phyloP scores from a whole-genome alignment of 2,329 filamentous ascomycete genomes.

The Chaetoscypha palmicola region DNA sequence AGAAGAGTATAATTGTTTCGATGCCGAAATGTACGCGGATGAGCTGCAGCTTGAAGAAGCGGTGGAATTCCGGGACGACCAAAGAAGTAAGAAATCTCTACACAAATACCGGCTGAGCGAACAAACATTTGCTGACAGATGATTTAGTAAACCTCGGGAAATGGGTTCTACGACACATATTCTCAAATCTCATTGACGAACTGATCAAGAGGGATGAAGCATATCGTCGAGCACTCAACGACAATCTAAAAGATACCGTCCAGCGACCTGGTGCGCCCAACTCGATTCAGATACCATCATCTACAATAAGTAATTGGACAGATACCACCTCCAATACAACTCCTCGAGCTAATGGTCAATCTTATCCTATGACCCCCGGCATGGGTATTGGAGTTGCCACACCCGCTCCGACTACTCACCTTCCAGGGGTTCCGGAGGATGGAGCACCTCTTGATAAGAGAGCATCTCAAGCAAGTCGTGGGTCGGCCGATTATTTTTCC shows the following conservation, averaged over 20 bases:
- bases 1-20: constrained; percentile 93
- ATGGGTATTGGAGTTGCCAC: constrained; percentile 73
- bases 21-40: constrained; percentile 95
- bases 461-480: constrained; percentile 48
- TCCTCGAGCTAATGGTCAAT: constrained; percentile 58
- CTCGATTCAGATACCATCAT: constrained; percentile 51
- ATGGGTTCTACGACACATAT: constrained; percentile 91
- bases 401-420: constrained; percentile 39
- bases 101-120: too few species aligned
- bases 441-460: constrained; percentile 47
- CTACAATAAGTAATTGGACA: constrained; percentile 31
- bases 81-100: constrained; percentile 77
- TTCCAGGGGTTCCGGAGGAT: constrained; percentile 45
- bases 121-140: too few species aligned
- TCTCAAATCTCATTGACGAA: constrained; percentile 81
- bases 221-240: constrained; percentile 63
- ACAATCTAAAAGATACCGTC: constrained; percentile 52
- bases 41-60: constrained; percentile 68
- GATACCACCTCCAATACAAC: constrained; percentile 44
- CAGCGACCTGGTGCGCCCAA: constrained; percentile 51
- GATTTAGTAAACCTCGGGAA: constrained; percentile 84
- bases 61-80: constrained; percentile 84
- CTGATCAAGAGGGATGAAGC: constrained; percentile 76
- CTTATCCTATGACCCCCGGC: constrained; percentile 63
- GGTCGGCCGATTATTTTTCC: constrained; percentile 77